Conservation (phyloP, 2,329 filamentous ascomycete species). For the Venturia asperata region DNA sequence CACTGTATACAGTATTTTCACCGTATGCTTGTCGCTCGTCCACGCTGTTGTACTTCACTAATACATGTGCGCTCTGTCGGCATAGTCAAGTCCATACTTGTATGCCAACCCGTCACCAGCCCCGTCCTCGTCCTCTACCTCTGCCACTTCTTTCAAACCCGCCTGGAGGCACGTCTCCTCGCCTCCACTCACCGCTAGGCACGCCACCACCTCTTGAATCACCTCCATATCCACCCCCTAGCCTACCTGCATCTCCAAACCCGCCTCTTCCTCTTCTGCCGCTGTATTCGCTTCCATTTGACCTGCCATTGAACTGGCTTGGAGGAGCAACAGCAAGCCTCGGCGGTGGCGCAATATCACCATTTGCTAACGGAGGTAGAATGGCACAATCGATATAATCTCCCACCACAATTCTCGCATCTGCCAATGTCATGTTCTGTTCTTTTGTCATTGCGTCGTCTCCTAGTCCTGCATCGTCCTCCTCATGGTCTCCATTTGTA, state of each 20-base stretch:
- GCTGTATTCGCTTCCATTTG: conserved; percentile 23
- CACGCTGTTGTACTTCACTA: not conserved
- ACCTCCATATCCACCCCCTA: conserved; percentile 8
- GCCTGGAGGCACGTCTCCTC: conserved; percentile 28
- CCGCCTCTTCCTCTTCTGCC: conserved; percentile 26
- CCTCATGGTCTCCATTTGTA: conserved; percentile 33
- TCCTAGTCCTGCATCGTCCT: conserved; percentile 33
- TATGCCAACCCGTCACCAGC: conserved; percentile 12
- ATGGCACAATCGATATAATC: conserved; percentile 83
- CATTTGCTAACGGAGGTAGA: conserved; percentile 65
- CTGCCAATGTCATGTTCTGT: conserved; percentile 61
- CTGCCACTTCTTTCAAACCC: conserved; percentile 5
- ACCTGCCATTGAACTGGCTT: conserved; percentile 26
- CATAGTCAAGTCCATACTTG: not conserved
- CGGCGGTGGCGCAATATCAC: conserved; percentile 59
- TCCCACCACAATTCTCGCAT: conserved; percentile 77
- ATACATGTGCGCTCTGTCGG: not conserved
- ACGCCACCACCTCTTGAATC: conserved; percentile 23
- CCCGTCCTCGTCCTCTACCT: conserved; percentile 15
- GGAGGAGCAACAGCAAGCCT: conserved; percentile 33
- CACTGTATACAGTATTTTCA: not conserved
- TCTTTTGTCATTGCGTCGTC: conserved; percentile 21
- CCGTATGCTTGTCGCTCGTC: not conserved
- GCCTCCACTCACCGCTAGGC: conserved; percentile 33
- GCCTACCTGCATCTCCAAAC: conserved; percentile 21